Evolutionary conservation across 805 yeast species (phyloP).

Genomic region (Cyberlindnera samutprakarnensis): DNA sequence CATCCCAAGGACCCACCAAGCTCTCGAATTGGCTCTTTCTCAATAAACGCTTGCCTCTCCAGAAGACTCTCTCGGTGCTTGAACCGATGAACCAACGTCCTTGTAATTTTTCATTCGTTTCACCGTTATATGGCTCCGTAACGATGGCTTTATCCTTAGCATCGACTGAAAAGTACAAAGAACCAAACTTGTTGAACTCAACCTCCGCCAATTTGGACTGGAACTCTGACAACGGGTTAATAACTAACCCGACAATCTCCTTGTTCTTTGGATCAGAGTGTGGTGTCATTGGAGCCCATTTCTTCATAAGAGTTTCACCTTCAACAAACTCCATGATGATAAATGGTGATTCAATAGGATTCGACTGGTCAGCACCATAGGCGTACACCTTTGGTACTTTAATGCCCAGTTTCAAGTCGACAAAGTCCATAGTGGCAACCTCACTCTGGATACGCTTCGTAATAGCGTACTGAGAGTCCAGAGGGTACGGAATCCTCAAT

Average conservation of each 20-base stretch:
- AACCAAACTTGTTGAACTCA: conserved; percentile 69
- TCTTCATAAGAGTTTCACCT: conserved; percentile 78
- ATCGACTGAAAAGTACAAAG: conserved; percentile 74
- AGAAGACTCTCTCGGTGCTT: conserved; percentile 69
- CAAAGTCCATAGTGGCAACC: conserved; percentile 89
- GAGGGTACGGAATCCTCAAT: conserved; percentile 79
- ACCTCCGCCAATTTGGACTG: conserved; percentile 46
- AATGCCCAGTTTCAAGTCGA: conserved; percentile 52
- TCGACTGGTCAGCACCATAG: conserved; percentile 54
- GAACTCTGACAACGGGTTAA: conserved; percentile 68
- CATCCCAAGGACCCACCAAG: conserved; percentile 73
- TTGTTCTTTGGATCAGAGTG: conserved; percentile 49
- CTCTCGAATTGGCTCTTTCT: conserved; percentile 41
- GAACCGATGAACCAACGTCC: conserved; percentile 89
- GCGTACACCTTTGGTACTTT: conserved; percentile 67
- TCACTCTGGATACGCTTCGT: conserved; percentile 73
- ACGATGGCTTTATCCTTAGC: conserved; percentile 29
- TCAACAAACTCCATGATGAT: conserved; percentile 72
- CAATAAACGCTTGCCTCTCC: conserved; percentile 56
- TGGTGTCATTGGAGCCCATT: conserved; percentile 78
- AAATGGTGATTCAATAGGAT: conserved; percentile 66
- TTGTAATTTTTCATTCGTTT: conserved; percentile 38
- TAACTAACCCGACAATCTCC: conserved; percentile 46
- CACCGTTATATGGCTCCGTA: conserved; percentile 50
- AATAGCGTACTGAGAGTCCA: conserved; percentile 58